Evolutionary conservation across 1,139 yeast species (phyloP).

Genomic region (Geotrichum reessii): DNA sequence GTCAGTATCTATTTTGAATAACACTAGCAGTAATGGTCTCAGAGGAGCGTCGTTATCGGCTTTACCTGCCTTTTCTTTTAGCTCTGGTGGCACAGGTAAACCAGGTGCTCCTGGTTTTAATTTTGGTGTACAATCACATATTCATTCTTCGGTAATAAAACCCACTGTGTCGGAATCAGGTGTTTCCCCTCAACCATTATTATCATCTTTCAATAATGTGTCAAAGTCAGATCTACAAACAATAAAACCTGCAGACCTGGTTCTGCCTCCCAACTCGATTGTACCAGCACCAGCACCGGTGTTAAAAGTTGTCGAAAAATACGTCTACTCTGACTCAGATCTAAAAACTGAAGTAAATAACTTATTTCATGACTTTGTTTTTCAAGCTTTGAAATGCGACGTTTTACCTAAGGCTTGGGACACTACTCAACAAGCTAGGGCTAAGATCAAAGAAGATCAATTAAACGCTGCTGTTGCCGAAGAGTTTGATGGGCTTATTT

Average conservation of each 20-base stretch:
- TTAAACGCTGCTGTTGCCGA: not conserved
- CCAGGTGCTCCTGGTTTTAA: not conserved
- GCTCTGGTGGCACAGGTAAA: not conserved
- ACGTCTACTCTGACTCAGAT: conserved; percentile 22
- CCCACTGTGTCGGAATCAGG: not conserved
- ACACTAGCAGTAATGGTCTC: not conserved
- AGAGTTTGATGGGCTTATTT: conserved; percentile 9
- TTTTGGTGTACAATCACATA: not conserved
- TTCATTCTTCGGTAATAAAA: not conserved
- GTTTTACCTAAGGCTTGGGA: conserved; percentile 11
- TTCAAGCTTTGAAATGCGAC: not conserved
- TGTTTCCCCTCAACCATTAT: not conserved
- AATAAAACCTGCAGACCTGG: not conserved
- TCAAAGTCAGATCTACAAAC: not conserved
- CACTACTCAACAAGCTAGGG: conserved; percentile 5
- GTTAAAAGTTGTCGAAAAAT: conserved; percentile 23
- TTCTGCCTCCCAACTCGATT: conserved; percentile 23
- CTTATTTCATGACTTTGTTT: conserved; percentile 7
- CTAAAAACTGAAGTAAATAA: conserved; percentile 6
- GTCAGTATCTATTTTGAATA: not conserved
- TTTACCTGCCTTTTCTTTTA: conserved; percentile 5
- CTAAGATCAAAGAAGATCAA: conserved; percentile 11
- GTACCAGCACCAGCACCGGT: not conserved
- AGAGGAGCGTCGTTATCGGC: not conserved
- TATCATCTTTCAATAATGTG: not conserved